Percentiles rank a stretch among this genome's conserved stretches.
phyloP scores from a whole-genome alignment of 1,139 yeast species.

The Debaryomycetaceae sp. region DNA sequence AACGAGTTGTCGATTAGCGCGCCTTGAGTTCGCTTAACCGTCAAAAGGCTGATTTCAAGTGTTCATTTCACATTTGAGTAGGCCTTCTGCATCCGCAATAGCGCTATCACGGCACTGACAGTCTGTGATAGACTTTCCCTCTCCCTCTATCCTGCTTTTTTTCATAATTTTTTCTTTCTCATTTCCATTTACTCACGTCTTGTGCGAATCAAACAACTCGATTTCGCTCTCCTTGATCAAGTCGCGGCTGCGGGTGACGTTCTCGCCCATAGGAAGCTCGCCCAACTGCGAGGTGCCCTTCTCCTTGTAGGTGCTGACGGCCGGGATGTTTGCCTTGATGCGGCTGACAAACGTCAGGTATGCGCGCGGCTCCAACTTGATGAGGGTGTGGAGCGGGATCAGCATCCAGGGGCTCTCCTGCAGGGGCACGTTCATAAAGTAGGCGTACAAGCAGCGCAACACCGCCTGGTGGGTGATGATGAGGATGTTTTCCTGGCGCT shows the following conservation, averaged over 20 bases:
- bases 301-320: conserved; percentile 92
- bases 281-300: conserved; percentile 82
- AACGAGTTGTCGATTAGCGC: too few relatives aligned
- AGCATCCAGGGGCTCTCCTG: conserved; percentile 99
- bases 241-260: conserved; percentile 28
- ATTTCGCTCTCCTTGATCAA: conserved; percentile 22
- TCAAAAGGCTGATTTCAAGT: too few relatives aligned
- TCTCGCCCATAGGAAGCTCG: conserved; percentile 26
- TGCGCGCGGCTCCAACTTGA: conserved; percentile 88
- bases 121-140: too few relatives aligned
- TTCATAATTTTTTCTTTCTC: too few relatives aligned
- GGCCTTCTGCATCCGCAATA: too few relatives aligned
- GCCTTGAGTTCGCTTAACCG: too few relatives aligned
- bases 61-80: too few relatives aligned
- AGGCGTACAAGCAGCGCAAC: conserved; percentile 89
- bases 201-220: conserved; percentile 2
- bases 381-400: conserved; percentile 89
- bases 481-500: conserved; percentile 89
- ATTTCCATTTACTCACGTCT: too few relatives aligned
- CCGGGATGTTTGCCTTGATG: conserved; percentile 92
- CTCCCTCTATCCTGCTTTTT: too few relatives aligned
- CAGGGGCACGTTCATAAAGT: conserved; percentile 96
- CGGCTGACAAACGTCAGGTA: conserved; percentile 81
- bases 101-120: too few relatives aligned
- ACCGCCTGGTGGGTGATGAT: conserved; percentile 98